Base-by-base conservation (phyloP, 345 rosid genomes). In the Salix viminalis region DNA sequence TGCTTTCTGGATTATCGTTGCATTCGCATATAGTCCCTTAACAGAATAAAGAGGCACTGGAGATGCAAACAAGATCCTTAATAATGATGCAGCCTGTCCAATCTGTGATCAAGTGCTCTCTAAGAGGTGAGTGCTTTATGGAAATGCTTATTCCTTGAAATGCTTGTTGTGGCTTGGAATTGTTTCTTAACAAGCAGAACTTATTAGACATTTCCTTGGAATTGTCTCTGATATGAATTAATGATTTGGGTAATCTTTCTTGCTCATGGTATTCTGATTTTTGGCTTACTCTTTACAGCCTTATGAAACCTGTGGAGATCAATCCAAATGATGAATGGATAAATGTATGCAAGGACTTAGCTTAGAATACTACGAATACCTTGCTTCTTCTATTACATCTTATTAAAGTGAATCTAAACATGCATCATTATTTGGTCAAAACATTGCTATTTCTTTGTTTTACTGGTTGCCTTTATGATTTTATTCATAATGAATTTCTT, bases 31-130 rank as follows among this genome's bases (percentile, higher is more conserved):
- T 41, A 80, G 76, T 81, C 81, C 85, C 87, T 86, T 87, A 85
- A 89, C 85, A 56, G 48, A 32, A 32, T 85, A 83, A 83, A 70
- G 79, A 96, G 97, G 99, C 70, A 86, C 89, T 72, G 98, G 92
- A 82, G 98, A 96, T 84, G 99, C 97, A 9, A 80, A 74, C 89
- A 96, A 93, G 89, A 93, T 96, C 80, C 91, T 92, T 72, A 88
- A 84, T 77, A 92, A 87, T 67, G 98, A 96, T 86, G 98, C 87
- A 52, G 91, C 96, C 36, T 96, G 97, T 76, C 99, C 97, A 65
- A 81, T 96, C 62, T 96, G 99, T 80, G 98, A 92, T 83, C 97
- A 91, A 86, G 97, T 91, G 81, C 99, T 96, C 44, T 93, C 99
- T 56, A 93, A 92, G 89, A 93, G 99, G 99, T 88, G 75, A 76